Evolutionary conservation across 805 yeast species (phyloP).

Genomic region (Kluyveromyces nonfermentans): DNA sequence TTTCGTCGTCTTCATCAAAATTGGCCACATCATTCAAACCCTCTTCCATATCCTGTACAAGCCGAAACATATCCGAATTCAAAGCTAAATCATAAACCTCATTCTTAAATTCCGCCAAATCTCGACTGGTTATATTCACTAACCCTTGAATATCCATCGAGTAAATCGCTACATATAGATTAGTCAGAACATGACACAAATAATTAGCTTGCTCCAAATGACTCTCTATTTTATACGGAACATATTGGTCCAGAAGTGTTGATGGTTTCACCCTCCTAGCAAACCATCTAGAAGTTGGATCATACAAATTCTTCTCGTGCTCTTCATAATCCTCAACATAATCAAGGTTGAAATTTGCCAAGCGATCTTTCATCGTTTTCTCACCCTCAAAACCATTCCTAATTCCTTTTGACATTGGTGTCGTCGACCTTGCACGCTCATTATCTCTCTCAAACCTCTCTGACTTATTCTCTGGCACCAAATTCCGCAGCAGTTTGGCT

Average conservation of each 20-base stretch:
- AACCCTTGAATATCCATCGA: constrained; percentile 68
- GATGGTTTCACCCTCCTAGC: constrained; percentile 29
- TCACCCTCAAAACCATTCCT: constrained; percentile 19
- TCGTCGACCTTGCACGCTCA: constrained; percentile 15
- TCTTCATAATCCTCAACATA: constrained; percentile 37
- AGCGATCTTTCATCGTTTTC: constrained; percentile 20
- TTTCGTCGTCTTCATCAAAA: constrained; percentile 36
- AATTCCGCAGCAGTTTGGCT: constrained; percentile 5
- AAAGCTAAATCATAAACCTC: constrained; percentile 39
- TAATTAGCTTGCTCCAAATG: constrained; percentile 62
- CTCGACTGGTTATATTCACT: constrained; percentile 57
- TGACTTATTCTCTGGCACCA: not conserved
- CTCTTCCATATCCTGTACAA: constrained; percentile 23
- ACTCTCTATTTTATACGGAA: constrained; percentile 71
- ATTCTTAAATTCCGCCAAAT: constrained; percentile 39
- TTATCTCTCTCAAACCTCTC: not conserved
- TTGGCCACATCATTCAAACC: constrained; percentile 32
- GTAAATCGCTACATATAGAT: constrained; percentile 66
- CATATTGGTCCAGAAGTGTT: constrained; percentile 28
- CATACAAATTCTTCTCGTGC: constrained; percentile 21
- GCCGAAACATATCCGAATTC: constrained; percentile 41
- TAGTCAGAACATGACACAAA: constrained; percentile 69
- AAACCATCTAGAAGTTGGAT: constrained; percentile 33
- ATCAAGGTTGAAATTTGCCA: constrained; percentile 40
- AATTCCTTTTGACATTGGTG: constrained; percentile 14